Base-by-base conservation (phyloP, 352 stramenopile genomes). In the Phytophthora pisi region DNA sequence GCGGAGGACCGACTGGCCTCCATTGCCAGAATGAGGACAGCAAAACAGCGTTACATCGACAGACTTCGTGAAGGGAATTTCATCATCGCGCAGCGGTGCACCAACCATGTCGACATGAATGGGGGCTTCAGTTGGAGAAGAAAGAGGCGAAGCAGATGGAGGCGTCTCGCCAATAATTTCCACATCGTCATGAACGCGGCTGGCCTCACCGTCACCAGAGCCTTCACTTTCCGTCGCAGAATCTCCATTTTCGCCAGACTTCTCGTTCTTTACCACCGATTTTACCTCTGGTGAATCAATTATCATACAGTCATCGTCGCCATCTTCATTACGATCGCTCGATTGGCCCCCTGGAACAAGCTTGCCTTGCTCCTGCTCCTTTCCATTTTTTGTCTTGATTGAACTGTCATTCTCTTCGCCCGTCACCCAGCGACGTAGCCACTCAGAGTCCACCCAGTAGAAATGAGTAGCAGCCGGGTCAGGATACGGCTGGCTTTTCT, bases 381-480 rank as follows among this genome's bases (percentile, higher is more conserved):
- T 64, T 4, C 40, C 36, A 26, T 20, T 20, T 26, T 20, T 20
- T 26, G 40, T 64, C 31, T 23, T 63, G 4, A 8, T 6, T 16
- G 57, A 71, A 13, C 20, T 57, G 34, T 71, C 50, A 36, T 68
- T 51, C 38, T 90, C 78, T 57, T 90, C 75, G 2, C 86, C 86
- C n/a, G 76, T 80, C 8, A 93, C 66, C 86, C 86, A 93, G 40
- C 70, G 63, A 23, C 69, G 68, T 0, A 93, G 64, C 86, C 86
- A 93, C 8, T 81, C 66, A 0, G 74, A 78, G 52, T 90, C 82
- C n/a, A 93, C 73, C 86, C 86, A 93, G 34, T 90, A 92, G 53
- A 84, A 92, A 10, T 77, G 53, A 5, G 47, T 53, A 4, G 69
- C 57, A 7, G 75, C 57, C 3, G 72, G n/a, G 2, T 77, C 72